A percentile compares a stretch with the other conserved stretches of the same genome.
These are phyloP conservation scores for Dipsacomyces acuminosporus DNA, from an alignment of 371 early-diverging fungal genomes.

Conservation along the genomic window DNA sequence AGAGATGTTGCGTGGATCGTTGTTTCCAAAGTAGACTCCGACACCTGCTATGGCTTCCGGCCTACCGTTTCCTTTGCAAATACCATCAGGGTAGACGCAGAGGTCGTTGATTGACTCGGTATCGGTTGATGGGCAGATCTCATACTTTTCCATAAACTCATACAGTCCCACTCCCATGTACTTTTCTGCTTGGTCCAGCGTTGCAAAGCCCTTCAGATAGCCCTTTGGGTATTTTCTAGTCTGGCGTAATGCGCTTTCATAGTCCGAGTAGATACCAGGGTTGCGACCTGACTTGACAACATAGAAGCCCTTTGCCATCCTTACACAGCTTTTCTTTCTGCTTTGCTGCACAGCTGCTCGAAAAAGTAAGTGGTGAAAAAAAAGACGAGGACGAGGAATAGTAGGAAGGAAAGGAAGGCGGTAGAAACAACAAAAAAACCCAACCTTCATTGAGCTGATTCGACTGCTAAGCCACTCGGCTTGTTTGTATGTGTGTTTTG, in stretches of 20 bases:
- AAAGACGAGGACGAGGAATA: too few relatives aligned
- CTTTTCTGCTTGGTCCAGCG: neutral
- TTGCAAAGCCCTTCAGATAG: neutral
- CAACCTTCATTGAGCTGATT: too few relatives aligned
- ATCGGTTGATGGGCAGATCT: neutral
- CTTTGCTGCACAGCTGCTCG: too few relatives aligned
- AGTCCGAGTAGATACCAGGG: slow-evolving; percentile 48
- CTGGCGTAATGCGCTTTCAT: neutral
- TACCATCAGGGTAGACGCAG: slow-evolving; percentile 6
- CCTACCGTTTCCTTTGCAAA: slow-evolving; percentile 3
- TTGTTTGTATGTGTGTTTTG: too few relatives aligned
- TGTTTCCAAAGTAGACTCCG: slow-evolving; percentile 1
- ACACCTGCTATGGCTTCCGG: neutral
- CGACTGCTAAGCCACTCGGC: too few relatives aligned
- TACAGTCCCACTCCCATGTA: neutral
- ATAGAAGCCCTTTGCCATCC: slow-evolving; percentile 31
- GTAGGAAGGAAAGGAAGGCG: too few relatives aligned
- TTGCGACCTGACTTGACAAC: slow-evolving; percentile 52
- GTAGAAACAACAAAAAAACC: too few relatives aligned
- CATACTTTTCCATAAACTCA: neutral
- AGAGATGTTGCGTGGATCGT: neutral
- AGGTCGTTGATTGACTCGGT: neutral
- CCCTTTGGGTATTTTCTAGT: neutral
- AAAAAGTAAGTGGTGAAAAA: too few relatives aligned
- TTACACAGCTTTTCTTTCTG: too few relatives aligned